phyloP scores from a whole-genome alignment of 2,329 filamentous ascomycete genomes.

The Tolypocladium pustulatum region DNA sequence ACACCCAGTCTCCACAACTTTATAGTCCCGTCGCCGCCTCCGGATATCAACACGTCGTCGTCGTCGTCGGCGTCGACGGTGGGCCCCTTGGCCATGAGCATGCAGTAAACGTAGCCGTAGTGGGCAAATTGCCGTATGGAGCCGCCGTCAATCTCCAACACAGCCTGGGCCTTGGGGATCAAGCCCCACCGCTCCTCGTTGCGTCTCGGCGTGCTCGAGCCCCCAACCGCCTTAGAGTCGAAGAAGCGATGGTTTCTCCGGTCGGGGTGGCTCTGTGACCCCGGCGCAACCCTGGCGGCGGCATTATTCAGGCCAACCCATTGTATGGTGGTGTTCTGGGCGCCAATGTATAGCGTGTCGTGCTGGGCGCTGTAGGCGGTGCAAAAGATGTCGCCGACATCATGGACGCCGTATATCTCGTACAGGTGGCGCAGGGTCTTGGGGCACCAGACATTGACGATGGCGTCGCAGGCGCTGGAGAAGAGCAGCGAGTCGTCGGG shows the following conservation, averaged over 20 bases:
- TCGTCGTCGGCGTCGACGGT: conserved; percentile 57
- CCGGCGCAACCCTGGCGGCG: conserved; percentile 45
- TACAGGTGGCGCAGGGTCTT: conserved; percentile 65
- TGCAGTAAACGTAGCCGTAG: conserved; percentile 92
- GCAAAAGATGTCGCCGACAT: conserved; percentile 92
- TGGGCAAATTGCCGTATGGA: conserved; percentile 85
- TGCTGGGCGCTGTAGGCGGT: conserved; percentile 75
- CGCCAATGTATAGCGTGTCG: conserved; percentile 80
- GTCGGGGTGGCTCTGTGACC: conserved; percentile 60
- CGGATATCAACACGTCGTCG: conserved; percentile 77
- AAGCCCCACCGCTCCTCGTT: conserved; percentile 46
- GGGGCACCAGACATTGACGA: conserved; percentile 90
- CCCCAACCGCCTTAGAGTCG: conserved; percentile 79
- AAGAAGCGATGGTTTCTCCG: conserved; percentile 82
- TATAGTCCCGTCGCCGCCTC: conserved; percentile 86
- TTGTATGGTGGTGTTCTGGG: conserved; percentile 90
- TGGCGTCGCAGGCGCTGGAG: conserved; percentile 85
- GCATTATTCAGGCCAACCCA: conserved; percentile 72
- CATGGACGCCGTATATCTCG: conserved; percentile 86
- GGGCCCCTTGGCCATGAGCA: conserved; percentile 70
- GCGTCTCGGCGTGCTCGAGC: conserved; percentile 64
- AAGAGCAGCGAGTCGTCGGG: conserved; percentile 68
- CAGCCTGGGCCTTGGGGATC: conserved; percentile 42
- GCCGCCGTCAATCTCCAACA: conserved; percentile 71
- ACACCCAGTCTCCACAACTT: conserved; percentile 72